phyloP scores from a whole-genome alignment of 176 grass and related monocot species.

The Aegilops sharonensis region DNA sequence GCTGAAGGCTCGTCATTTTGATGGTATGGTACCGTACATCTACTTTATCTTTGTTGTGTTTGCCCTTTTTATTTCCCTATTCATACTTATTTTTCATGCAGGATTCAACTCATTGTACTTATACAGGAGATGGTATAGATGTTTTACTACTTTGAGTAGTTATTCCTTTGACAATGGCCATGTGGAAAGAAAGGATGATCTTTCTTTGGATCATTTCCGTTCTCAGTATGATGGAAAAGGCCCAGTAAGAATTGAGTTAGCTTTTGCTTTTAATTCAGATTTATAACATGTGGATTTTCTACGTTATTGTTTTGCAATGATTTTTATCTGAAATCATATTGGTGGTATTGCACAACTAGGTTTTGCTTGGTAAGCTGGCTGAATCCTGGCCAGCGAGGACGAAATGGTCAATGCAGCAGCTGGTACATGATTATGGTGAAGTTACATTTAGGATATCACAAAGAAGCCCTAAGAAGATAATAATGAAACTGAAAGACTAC shows the following conservation, averaged over 20 bases:
- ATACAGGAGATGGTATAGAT: slow-evolving; percentile 95
- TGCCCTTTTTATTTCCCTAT: slow-evolving; percentile 14
- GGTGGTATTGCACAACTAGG: slow-evolving; percentile 39
- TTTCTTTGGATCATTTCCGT: slow-evolving; percentile 77
- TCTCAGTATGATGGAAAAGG: slow-evolving; percentile 73
- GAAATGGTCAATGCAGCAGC: slow-evolving; percentile 85
- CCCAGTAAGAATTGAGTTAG: slow-evolving; percentile 55
- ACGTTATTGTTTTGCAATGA: slow-evolving; percentile 5
- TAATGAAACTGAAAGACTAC: slow-evolving; percentile 95
- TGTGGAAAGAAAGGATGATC: slow-evolving; percentile 66
- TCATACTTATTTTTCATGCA: slow-evolving; percentile 34
- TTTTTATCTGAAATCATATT: slow-evolving; percentile 27
- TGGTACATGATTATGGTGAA: slow-evolving; percentile 62
- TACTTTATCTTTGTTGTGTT: slow-evolving; percentile 19
- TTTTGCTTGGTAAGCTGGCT: slow-evolving; percentile 71
- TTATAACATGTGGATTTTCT: slow-evolving; percentile 7
- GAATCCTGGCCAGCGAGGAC: slow-evolving; percentile 84
- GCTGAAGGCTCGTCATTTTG: slow-evolving; percentile 64
- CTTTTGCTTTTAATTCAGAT: not conserved
- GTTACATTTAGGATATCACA: slow-evolving; percentile 87
- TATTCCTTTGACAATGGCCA: slow-evolving; percentile 75
- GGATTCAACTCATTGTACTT: slow-evolving; percentile 86
- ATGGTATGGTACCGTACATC: slow-evolving; percentile 52
- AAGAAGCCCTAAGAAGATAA: slow-evolving; percentile 81
- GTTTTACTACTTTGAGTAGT: slow-evolving; percentile 67